phyloP scores from a whole-genome alignment of 306 rosid species.

The Dryas alaskensis region DNA sequence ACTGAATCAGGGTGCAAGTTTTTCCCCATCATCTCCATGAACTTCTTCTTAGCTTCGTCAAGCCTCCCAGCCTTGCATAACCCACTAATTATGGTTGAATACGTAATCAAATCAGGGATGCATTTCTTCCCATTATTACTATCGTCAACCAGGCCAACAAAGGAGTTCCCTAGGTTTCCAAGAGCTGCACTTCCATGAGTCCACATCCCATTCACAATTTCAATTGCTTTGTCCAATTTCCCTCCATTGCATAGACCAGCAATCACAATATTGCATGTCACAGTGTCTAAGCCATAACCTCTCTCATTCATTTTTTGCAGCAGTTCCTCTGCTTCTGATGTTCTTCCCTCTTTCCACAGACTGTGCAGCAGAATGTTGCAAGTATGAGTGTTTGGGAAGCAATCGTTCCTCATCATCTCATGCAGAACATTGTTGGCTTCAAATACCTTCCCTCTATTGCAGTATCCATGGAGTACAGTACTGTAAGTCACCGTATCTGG shows the following conservation, averaged over 20 bases:
- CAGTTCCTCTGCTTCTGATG: slow-evolving; percentile 74
- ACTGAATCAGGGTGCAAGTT: slow-evolving; percentile 68
- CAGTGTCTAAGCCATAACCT: slow-evolving; percentile 61
- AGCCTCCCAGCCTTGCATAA: slow-evolving; percentile 81
- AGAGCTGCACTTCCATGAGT: slow-evolving; percentile 68
- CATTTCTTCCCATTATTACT: slow-evolving; percentile 49
- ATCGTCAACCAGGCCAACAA: slow-evolving; percentile 54
- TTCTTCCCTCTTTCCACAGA: slow-evolving; percentile 84
- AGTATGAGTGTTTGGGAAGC: slow-evolving; percentile 76
- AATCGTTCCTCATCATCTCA: slow-evolving; percentile 61
- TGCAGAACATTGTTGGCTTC: slow-evolving; percentile 71
- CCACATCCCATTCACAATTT: slow-evolving; percentile 83
- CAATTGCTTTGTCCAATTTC: slow-evolving; percentile 77
- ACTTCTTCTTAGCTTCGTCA: slow-evolving; percentile 85
- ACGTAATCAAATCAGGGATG: slow-evolving; percentile 72
- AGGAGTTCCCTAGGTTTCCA: slow-evolving; percentile 49
- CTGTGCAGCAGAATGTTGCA: slow-evolving; percentile 85
- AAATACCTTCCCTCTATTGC: slow-evolving; percentile 62
- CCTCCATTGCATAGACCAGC: slow-evolving; percentile 80
- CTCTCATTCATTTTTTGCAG: slow-evolving; percentile 75
- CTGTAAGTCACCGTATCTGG: slow-evolving; percentile 74
- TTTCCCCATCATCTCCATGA: slow-evolving; percentile 77
- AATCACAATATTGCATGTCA: slow-evolving; percentile 80
- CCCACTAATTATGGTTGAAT: slow-evolving; percentile 67
- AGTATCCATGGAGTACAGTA: slow-evolving; percentile 73